Evolutionary conservation across 345 rosid species (phyloP).

Genomic region (Chamaenerion angustifolium): DNA sequence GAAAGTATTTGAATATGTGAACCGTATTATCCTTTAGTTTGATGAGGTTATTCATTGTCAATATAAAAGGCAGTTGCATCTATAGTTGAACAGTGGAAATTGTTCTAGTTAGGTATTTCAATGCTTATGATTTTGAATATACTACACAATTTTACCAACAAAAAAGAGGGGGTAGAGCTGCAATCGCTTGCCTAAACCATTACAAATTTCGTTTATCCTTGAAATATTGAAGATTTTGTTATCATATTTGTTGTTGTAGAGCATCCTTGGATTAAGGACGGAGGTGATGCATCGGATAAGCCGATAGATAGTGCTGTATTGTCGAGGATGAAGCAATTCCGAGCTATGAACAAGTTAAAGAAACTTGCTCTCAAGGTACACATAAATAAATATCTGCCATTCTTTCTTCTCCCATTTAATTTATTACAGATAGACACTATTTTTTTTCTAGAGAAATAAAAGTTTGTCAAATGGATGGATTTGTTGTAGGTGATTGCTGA

Average conservation of each 20-base stretch:
- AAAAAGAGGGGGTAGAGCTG: too few species aligned
- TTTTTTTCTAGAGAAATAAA: not conserved
- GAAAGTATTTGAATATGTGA: too few species aligned
- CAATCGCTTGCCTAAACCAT: too few species aligned
- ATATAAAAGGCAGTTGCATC: too few species aligned
- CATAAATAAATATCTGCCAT: not conserved
- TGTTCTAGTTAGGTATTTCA: too few species aligned
- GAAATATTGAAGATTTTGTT: too few species aligned
- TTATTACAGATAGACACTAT: not conserved
- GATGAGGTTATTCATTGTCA: too few species aligned
- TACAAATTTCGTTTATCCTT: too few species aligned
- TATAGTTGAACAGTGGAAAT: too few species aligned
- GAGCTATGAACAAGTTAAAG: conserved; percentile 90
- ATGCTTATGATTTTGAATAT: too few species aligned
- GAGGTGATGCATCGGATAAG: conserved; percentile 75
- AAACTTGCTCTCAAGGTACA: conserved; percentile 81
- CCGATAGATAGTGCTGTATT: conserved; percentile 85
- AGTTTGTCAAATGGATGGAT: not conserved
- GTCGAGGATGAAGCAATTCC: conserved; percentile 86
- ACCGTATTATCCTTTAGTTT: too few species aligned
- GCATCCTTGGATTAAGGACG: conserved; percentile 67
- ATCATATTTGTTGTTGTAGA: conserved; percentile 16
- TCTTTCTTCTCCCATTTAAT: not conserved
- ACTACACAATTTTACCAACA: too few species aligned
- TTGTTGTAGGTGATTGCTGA: conserved; percentile 63